Base-by-base conservation (phyloP, 2,329 filamentous ascomycete species). In the Chrysosphaeria jannelii region DNA sequence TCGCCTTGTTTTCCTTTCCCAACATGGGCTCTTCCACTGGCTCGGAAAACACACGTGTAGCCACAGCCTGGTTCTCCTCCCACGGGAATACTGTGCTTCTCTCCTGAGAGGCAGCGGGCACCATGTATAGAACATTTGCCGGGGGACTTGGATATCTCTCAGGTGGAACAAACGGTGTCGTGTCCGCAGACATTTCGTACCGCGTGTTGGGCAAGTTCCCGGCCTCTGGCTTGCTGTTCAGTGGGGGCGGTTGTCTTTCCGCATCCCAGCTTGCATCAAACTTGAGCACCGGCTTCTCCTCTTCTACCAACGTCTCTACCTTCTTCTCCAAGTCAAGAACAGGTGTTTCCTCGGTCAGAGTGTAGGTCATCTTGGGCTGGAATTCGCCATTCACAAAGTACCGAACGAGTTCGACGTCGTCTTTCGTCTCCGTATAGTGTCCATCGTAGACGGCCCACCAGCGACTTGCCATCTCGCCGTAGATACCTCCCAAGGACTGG, bases 401-500 rank as follows among this genome's bases (percentile, higher is more conserved):
- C 33, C 51, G 51, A 8, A 58, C 43, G 13, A 57, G 35, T 24
- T 45, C 40, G 3, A 46, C 30, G 16, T 7, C 7, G 16, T 18
- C n/a, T 7, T 18, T 58, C 30, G 48, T 37, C 34, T 40, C 40
- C 32, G 57, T 55, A 40, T 88, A 79, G 47, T 93, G 79, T 30
- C 61, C 56, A 44, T 93, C 81, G 40, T 89, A 89, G 20, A 89
- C 71, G 21, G 76, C 62, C 81, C 81, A 97, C 85, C 85, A 97
- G 37, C 64, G 61, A 28, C 64, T 68, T 20, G 78, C 47, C 49
- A 93, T 67, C 44, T 91, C 71, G 38, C 74, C 66, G 40, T 79
- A 89, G 1, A 70, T 65, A 3, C 55, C 55, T 22, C 48, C 46
- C 15, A 57, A 58, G 24, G 50, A 47, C 6, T 51, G 47, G 22